These are phyloP conservation scores for Pleurotus salmoneostramineus DNA, from an alignment of 768 basidiomycete genomes.

Conservation along the genomic window DNA sequence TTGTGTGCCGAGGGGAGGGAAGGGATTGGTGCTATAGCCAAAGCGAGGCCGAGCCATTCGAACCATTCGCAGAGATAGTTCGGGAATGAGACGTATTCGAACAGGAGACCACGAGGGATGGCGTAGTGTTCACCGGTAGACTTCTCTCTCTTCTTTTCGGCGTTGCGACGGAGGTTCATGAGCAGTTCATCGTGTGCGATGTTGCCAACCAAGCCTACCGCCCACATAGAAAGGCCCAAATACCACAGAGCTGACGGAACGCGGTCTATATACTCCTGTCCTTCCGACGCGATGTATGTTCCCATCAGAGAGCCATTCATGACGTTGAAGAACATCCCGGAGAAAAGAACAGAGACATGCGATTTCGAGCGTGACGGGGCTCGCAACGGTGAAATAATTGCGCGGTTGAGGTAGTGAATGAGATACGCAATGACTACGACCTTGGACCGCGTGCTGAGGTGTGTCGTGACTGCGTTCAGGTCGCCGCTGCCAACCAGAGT, in stretches of 20 bases:
- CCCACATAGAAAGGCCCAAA: conserved; percentile 64
- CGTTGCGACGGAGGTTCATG: conserved; percentile 71
- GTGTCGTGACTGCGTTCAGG: conserved; percentile 21
- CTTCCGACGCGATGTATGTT: conserved; percentile 67
- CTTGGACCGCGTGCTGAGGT: conserved; percentile 34
- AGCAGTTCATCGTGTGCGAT: conserved; percentile 89
- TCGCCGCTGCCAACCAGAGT: conserved; percentile 24
- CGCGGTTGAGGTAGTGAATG: conserved; percentile 80
- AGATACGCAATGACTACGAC: conserved; percentile 60
- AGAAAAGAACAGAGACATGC: conserved; percentile 60
- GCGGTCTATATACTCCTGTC: conserved; percentile 33
- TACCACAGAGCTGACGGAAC: conserved; percentile 35
- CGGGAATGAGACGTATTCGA: conserved; percentile 79
- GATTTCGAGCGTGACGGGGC: conserved; percentile 76
- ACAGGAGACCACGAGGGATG: conserved; percentile 78
- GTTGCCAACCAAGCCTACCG: conserved; percentile 71
- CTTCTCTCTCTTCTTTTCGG: conserved; percentile 26
- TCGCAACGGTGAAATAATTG: conserved; percentile 73
- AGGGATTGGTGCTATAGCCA: conserved; percentile 62
- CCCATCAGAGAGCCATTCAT: conserved; percentile 72
- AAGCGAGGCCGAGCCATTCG: conserved; percentile 87
- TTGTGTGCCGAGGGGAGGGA: conserved; percentile 11
- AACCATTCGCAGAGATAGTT: conserved; percentile 96
- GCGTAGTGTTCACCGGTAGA: conserved; percentile 55
- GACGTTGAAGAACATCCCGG: conserved; percentile 62